These are phyloP conservation scores for Pythium angustatum DNA, from an alignment of 352 stramenopile species.

Conservation along the genomic window DNA sequence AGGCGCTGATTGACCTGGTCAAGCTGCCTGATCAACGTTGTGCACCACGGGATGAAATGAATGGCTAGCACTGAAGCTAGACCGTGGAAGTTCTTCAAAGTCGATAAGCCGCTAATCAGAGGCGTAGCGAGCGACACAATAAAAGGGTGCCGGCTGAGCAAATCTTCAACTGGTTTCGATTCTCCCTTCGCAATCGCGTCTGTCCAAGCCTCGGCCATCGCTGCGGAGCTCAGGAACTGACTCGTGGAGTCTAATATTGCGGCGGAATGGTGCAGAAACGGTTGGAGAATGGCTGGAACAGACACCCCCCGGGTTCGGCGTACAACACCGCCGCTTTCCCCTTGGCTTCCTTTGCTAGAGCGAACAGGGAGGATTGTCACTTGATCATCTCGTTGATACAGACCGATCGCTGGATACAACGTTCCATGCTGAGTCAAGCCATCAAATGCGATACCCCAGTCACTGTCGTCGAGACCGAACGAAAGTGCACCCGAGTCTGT, in stretches of 20 bases:
- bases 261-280: conserved; percentile 70
- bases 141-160: conserved; percentile 48
- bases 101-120: conserved; percentile 60
- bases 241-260: conserved; percentile 59
- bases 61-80: conserved; percentile 68
- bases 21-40: conserved; percentile 63
- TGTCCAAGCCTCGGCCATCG: background rate
- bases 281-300: conserved; percentile 73
- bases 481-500: conserved; percentile 86
- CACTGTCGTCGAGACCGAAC: conserved; percentile 84
- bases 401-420: conserved; percentile 83
- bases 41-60: conserved; percentile 80
- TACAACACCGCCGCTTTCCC: conserved; percentile 28
- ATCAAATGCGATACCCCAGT: conserved; percentile 90
- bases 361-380: conserved; percentile 82
- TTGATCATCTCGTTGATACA: conserved; percentile 89
- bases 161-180: conserved; percentile 10
- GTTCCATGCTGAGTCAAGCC: conserved; percentile 87
- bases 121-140: conserved; percentile 66
- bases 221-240: conserved; percentile 43
- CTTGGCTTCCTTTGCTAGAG: conserved; percentile 35
- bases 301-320: conserved; percentile 39
- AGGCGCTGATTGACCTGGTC: conserved; percentile 63
- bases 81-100: conserved; percentile 70
- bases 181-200: background rate